Conservation (phyloP, 306 rosid species). For the Hylodesmum podocarpum region DNA sequence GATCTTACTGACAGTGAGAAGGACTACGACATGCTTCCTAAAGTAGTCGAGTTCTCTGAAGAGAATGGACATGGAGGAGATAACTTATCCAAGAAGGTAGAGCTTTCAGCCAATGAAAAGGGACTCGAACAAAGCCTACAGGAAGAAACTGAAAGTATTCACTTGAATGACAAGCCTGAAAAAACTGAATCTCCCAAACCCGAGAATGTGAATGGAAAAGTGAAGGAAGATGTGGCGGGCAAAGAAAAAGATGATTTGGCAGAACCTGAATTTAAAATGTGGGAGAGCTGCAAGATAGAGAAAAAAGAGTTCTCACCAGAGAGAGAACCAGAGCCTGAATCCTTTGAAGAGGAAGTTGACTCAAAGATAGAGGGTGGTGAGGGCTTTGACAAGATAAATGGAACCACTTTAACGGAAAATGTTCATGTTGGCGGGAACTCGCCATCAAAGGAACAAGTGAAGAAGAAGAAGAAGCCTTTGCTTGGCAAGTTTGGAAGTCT, state of each 20-base stretch:
- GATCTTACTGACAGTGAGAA: slow-evolving; percentile 82
- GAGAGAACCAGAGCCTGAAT: slow-evolving; percentile 69
- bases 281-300: slow-evolving; percentile 97
- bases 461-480: slow-evolving; percentile 90
- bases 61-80: slow-evolving; percentile 83
- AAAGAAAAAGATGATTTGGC: slow-evolving; percentile 55
- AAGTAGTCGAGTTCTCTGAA: slow-evolving; percentile 91
- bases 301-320: slow-evolving; percentile 91
- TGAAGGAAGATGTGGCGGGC: slow-evolving; percentile 44
- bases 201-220: slow-evolving; percentile 49
- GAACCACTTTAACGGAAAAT: slow-evolving; percentile 49
- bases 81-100: slow-evolving; percentile 58
- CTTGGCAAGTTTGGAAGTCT: slow-evolving; percentile 89
- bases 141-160: slow-evolving; percentile 50
- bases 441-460: slow-evolving; percentile 65
- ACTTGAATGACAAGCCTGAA: slow-evolving; percentile 45
- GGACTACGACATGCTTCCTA: slow-evolving; percentile 93
- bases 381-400: slow-evolving; percentile 59
- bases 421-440: slow-evolving; percentile 51
- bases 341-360: slow-evolving; percentile 69
- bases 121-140: slow-evolving; percentile 38
- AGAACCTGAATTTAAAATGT: slow-evolving; percentile 70
- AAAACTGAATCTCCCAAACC: slow-evolving; percentile 40
- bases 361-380: slow-evolving; percentile 55
- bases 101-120: slow-evolving; percentile 42